Percentiles rank a stretch among this genome's conserved stretches.
These are phyloP conservation scores for Capsella bursapastoris DNA, from an alignment of 345 rosid genomes.

Conservation along the genomic window DNA sequence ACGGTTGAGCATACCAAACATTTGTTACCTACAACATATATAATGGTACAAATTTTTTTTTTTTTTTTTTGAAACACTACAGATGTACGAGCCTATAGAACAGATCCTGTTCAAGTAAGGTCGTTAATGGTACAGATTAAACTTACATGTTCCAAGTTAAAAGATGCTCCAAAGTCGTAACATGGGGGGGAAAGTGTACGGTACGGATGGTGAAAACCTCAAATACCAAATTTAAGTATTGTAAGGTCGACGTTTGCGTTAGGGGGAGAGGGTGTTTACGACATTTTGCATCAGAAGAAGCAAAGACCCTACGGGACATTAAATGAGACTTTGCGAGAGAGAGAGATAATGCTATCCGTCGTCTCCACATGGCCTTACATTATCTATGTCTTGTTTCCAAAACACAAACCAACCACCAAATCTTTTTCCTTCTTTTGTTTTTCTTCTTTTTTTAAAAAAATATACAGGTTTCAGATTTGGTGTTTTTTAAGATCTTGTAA, in stretches of 20 bases:
- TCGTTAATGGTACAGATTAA: too few species aligned
- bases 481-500: too few species aligned
- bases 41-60: not conserved
- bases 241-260: slow-evolving; percentile 35
- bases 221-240: slow-evolving; percentile 37
- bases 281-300: not conserved
- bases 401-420: slow-evolving; percentile 35
- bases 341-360: slow-evolving; percentile 37
- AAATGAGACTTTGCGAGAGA: slow-evolving; percentile 30
- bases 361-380: slow-evolving; percentile 43
- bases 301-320: slow-evolving; percentile 34
- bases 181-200: slow-evolving; percentile 31
- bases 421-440: slow-evolving; percentile 13
- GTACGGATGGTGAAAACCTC: slow-evolving; percentile 41
- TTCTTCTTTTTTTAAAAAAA: not conserved
- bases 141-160: too few species aligned
- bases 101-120: too few species aligned
- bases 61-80: too few species aligned
- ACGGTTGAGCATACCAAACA: not conserved
- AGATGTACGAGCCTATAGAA: too few species aligned
- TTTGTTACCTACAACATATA: not conserved
- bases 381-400: slow-evolving; percentile 43
- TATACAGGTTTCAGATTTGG: too few species aligned
- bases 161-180: slow-evolving; percentile 18
- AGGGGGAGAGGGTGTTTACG: slow-evolving; percentile 19